Base-by-base conservation (phyloP, 768 basidiomycete species). In the Russula vinacea region DNA sequence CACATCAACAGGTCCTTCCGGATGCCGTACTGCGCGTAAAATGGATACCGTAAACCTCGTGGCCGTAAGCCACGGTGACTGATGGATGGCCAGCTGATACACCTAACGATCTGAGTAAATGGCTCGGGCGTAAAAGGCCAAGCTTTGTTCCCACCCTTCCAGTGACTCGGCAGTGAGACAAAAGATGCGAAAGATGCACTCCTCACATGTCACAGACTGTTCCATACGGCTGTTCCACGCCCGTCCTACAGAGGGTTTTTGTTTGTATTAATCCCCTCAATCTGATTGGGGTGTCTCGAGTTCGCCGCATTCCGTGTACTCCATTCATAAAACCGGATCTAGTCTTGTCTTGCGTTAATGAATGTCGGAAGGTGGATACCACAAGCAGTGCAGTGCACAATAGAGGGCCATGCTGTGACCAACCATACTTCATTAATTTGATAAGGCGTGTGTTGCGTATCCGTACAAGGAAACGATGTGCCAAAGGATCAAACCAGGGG, bases 361-460 rank as follows among this genome's bases (percentile, higher is more conserved):
- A 47, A 47, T 56, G 7, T 40, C 24, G 40, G 14, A 37, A 22
- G 42, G 24, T 11, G 11, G n/a, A n/a, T 7, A 11, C 37, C 2
- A 56, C 58, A 60, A 56, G 49, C 59, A 45, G 55, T 65, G 49
- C 59, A 45, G 55, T 65, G 59, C 64, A 60, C 33, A 35, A 56
- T 55, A 47, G 24, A 11, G 5, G 45, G 40, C 37, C 35, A 60
- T 35, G 56, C 24, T 45, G 62, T 62, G 60, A 62, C 32, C 26
- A 33, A 50, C 17, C 29, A 32, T 22, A n/a, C 29, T 56, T 50
- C 5, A 44, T 60, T 45, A 56, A 64, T 55, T 52, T 49, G 62
- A 60, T 50, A 61, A 60, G 54, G 47, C 29, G 6, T 29, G 16
- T 9, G 33, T 40, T 32, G n/a, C 37, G 29, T n/a, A 39, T 49